Percentiles rank a stretch among this genome's conserved stretches.
phyloP scores from a whole-genome alignment of 2,329 filamentous ascomycete genomes.

The Aspergillus phoenicis region DNA sequence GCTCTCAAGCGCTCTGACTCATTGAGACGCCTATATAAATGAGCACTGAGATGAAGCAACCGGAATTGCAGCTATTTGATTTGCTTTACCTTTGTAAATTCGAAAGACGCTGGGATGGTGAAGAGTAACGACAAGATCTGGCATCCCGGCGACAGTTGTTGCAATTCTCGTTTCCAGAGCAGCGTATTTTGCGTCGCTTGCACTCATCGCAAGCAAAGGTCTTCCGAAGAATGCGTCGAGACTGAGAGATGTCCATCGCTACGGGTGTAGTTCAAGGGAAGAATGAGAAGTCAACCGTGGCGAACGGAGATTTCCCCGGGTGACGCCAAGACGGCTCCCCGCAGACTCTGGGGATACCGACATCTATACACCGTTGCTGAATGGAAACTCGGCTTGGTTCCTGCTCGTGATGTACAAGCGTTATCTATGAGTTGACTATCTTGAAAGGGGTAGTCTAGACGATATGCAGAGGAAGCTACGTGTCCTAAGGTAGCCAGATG shows the following conservation, averaged over 20 bases:
- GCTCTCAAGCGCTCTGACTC: slow-evolving; percentile 15
- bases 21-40: slow-evolving; percentile 16
- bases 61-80: neutral
- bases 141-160: slow-evolving; percentile 20
- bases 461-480: neutral
- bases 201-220: slow-evolving; percentile 25
- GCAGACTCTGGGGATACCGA: neutral
- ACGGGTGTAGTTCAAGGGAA: neutral
- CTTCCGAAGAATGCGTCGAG: slow-evolving; percentile 21
- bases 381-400: neutral
- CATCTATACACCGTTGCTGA: neutral
- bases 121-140: slow-evolving; percentile 23
- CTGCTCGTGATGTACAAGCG: neutral
- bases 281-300: neutral
- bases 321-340: neutral
- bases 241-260: slow-evolving; percentile 1
- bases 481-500: neutral
- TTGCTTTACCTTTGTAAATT: slow-evolving; percentile 18
- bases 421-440: too few relatives aligned
- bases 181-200: slow-evolving; percentile 24
- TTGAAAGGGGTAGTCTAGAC: too few relatives aligned
- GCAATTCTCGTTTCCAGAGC: slow-evolving; percentile 24
- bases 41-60: neutral
- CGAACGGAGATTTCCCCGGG: neutral
- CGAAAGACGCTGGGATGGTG: slow-evolving; percentile 20